Base-by-base conservation (phyloP, 495 filamentous ascomycete species). In the Chaetomium fimeti region DNA sequence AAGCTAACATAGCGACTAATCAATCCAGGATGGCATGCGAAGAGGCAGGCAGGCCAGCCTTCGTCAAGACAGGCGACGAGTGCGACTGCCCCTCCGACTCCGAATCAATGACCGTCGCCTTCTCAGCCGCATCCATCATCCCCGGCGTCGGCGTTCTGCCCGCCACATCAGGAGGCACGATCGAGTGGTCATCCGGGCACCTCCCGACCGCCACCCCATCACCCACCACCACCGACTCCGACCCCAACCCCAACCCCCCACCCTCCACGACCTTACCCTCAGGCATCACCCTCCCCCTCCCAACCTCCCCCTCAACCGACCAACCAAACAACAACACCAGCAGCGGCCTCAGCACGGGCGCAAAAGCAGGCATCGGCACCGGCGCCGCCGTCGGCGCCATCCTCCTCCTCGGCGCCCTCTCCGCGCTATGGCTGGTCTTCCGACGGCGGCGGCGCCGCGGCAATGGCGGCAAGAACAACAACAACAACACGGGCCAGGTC, bases 91-190 rank as follows among this genome's bases (percentile, higher is more conserved):
- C 60, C 11, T 18, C 60, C 5, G 66, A 66, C 15, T n/a, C n/a
- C n/a, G 56, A 60, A 13, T 13, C 54, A 4, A 56, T 29, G 4
- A 63, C 55, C 3, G 54, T 67, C 2, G 69, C 75, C 18, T 68
- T 77, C 45, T 32, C 45, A 2, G 68, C 67, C 53, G 16, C 59
- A n/a, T 61, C 66, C 4, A 62, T 32, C 6, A 67, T 76, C 20
- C 54, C 62, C 13, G 60, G 56, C 11, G 64, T 75, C 43, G 75
- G 62, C 2, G 49, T 61, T 6, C 68, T 77, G 13, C 75, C 75
- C 4, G 47, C 25, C 12, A 60, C 32, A 13, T 3, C 51, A 4
- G 70, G 75, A 3, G 75, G 70, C 0, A 55, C 60, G 0, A 74
- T 77, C 47, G 71, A 71, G 28, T 77, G 72, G 72, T 65, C 56